These are phyloP conservation scores for Plasmodium blacklocki DNA, from an alignment of 169 alveolate genomes.

Conservation along the genomic window DNA sequence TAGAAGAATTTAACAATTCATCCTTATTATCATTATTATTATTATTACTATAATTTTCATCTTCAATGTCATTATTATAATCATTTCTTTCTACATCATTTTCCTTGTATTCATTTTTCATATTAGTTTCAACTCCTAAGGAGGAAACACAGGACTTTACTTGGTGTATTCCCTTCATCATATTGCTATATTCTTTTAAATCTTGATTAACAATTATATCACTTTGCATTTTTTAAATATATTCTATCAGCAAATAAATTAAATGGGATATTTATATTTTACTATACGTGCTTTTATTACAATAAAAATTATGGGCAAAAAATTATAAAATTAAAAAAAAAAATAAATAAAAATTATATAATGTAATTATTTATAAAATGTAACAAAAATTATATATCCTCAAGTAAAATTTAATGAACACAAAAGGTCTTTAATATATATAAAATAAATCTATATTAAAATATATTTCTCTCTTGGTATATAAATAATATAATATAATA, in stretches of 20 bases:
- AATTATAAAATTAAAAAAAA: not conserved
- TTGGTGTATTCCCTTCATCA: slow-evolving; percentile 23
- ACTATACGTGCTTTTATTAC: not conserved
- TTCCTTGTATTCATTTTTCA: not conserved
- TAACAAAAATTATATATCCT: too few relatives aligned
- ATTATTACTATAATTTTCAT: not conserved
- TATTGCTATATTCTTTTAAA: slow-evolving; percentile 22
- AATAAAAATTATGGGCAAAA: not conserved
- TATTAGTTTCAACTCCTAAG: slow-evolving; percentile 1
- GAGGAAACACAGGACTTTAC: slow-evolving; percentile 11
- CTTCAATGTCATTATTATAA: not conserved
- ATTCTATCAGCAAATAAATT: not conserved
- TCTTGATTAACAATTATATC: slow-evolving; percentile 25
- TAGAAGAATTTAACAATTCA: not conserved
- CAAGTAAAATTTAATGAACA: too few relatives aligned
- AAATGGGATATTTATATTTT: not conserved
- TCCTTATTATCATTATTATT: not conserved
- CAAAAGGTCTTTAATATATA: too few relatives aligned
- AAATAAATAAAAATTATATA: not conserved
- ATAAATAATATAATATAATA: too few relatives aligned
- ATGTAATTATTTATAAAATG: not conserved
- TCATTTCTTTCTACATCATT: not conserved
- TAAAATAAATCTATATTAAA: too few relatives aligned
- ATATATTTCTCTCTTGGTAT: too few relatives aligned
- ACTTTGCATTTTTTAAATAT: slow-evolving; percentile 19